Percentiles rank a stretch among this genome's conserved stretches.
These are phyloP conservation scores for Fagus sylvatica DNA, from an alignment of 306 rosid genomes.

Conservation along the genomic window DNA sequence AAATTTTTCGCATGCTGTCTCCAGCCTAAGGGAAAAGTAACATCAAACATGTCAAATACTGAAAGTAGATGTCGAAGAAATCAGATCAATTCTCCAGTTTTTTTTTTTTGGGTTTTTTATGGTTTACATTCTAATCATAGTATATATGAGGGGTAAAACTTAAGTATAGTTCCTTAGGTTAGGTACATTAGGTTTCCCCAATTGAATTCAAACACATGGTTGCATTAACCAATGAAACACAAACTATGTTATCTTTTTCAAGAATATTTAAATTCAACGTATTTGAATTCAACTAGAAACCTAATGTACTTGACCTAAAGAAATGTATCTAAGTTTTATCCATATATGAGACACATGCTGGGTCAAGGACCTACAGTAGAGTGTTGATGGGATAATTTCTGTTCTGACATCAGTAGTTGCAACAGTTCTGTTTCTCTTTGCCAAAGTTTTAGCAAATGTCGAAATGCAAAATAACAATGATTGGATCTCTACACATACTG, in stretches of 20 bases:
- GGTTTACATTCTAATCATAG: not conserved
- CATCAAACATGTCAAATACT: not conserved
- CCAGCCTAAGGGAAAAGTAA: conserved; percentile 63
- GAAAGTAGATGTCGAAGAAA: conserved; percentile 13
- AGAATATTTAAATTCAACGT: too few relatives aligned
- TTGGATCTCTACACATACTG: not conserved
- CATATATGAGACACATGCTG: not conserved
- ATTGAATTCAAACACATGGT: too few relatives aligned
- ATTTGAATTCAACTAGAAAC: too few relatives aligned
- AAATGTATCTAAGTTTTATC: too few relatives aligned
- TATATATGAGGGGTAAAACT: not conserved
- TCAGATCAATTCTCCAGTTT: not conserved
- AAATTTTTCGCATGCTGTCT: conserved; percentile 68
- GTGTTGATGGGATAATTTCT: not conserved
- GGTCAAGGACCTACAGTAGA: not conserved
- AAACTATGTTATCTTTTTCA: too few relatives aligned
- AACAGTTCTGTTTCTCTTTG: not conserved
- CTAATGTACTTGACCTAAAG: too few relatives aligned
- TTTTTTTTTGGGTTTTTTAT: not conserved
- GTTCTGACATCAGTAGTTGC: not conserved
- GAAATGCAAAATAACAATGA: not conserved
- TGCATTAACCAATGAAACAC: too few relatives aligned
- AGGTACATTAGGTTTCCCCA: too few relatives aligned
- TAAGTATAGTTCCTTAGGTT: too few relatives aligned
- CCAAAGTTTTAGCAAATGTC: not conserved